phyloP scores from a whole-genome alignment of 306 rosid genomes.

The Vicia sativa region DNA sequence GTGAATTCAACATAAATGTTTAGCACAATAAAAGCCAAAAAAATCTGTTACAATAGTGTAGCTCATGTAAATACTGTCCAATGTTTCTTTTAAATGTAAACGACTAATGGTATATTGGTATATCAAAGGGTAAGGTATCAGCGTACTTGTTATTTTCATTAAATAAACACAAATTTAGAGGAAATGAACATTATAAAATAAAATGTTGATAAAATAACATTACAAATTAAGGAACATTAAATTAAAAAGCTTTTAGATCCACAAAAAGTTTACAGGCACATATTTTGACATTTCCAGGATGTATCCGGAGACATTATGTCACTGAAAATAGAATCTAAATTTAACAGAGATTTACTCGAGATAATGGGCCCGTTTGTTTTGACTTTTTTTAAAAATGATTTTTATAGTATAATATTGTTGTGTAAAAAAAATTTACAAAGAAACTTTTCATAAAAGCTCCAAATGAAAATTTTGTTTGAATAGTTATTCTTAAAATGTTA shows the following conservation, averaged over 20 bases:
- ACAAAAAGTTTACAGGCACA: conserved; percentile 13
- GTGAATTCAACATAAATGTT: conserved; percentile 37
- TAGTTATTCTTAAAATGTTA: too few species aligned
- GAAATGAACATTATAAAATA: neutral
- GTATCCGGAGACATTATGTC: neutral
- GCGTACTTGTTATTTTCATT: neutral
- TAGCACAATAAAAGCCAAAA: conserved; percentile 10
- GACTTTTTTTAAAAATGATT: too few species aligned
- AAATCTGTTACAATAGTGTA: conserved; percentile 25
- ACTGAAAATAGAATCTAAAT: neutral
- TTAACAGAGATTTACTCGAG: neutral
- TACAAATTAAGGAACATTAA: conserved; percentile 12
- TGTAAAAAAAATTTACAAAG: too few species aligned
- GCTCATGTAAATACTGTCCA: conserved; percentile 7
- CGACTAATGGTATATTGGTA: neutral
- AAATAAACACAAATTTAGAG: neutral
- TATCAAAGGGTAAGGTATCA: neutral
- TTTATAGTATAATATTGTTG: too few species aligned
- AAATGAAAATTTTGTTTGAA: too few species aligned
- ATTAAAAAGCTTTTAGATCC: conserved; percentile 14
- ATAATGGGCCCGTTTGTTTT: too few species aligned
- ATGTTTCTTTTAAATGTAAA: conserved; percentile 25
- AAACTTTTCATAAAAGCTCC: too few species aligned
- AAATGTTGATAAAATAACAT: neutral
- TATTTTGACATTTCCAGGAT: conserved; percentile 26